Evolutionary conservation across 257 asterid genomes (phyloP).

Genomic region (Cruciata laevipes): DNA sequence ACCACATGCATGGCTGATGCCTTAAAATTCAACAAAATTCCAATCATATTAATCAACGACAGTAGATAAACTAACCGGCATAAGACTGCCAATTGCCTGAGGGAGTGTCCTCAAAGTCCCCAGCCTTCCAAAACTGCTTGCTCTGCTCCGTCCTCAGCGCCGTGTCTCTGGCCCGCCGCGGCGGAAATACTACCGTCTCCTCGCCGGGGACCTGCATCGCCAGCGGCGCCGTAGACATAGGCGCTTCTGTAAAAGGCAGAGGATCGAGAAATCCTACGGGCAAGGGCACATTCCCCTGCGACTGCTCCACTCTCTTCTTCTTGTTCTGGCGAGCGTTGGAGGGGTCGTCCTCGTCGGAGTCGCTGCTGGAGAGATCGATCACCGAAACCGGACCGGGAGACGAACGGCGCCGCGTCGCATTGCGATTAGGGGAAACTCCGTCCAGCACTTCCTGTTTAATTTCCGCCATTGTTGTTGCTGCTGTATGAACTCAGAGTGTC

Average conservation of each 20-base stretch:
- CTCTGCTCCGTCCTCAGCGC: constrained; percentile 9
- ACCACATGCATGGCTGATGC: neutral
- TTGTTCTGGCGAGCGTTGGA: constrained; percentile 20
- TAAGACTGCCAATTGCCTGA: constrained; percentile 36
- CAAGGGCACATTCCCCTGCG: constrained; percentile 25
- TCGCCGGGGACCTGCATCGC: constrained; percentile 13
- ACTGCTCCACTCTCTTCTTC: constrained; percentile 36
- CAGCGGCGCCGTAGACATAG: neutral
- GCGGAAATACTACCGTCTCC: constrained; percentile 26
- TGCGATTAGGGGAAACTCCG: neutral
- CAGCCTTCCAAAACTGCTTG: constrained; percentile 97
- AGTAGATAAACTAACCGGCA: constrained; percentile 25
- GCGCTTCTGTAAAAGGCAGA: constrained; percentile 27
- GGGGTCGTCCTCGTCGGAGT: constrained; percentile 22
- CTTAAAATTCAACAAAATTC: too few species aligned
- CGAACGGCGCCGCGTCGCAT: neutral
- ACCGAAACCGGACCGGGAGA: neutral
- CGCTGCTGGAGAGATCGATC: constrained; percentile 30
- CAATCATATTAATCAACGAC: neutral
- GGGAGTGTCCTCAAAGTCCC: constrained; percentile 58
- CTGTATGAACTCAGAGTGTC: neutral
- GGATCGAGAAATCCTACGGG: constrained; percentile 85
- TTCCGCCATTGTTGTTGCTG: neutral
- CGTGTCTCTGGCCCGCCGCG: constrained; percentile 14
- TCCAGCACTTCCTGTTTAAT: constrained; percentile 5